Evolutionary conservation across 441 rosid genomes (phyloP).

Genomic region (Gossypium gossypioides): DNA sequence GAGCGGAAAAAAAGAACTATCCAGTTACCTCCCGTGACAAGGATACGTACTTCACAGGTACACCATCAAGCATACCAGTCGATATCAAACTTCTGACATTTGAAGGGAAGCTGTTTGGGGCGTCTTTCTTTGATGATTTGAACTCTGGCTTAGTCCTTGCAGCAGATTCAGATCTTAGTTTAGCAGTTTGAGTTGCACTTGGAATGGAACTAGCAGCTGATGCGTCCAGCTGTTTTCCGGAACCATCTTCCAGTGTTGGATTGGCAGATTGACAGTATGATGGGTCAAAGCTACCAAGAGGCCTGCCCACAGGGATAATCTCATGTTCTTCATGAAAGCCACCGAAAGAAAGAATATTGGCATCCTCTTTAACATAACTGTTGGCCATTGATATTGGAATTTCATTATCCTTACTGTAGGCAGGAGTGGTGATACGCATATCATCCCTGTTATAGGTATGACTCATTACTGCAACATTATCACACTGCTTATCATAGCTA

Average conservation of each 20-base stretch:
- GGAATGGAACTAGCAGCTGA: conserved; percentile 20
- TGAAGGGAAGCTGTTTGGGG: conserved; percentile 62
- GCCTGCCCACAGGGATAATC: conserved; percentile 27
- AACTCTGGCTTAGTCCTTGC: conserved; percentile 42
- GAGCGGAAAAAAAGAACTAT: neutral
- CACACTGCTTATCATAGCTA: conserved; percentile 27
- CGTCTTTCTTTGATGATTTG: conserved; percentile 46
- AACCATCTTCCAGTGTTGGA: conserved; percentile 29
- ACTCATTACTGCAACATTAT: conserved; percentile 38
- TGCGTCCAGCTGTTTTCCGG: conserved; percentile 25
- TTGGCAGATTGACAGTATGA: conserved; percentile 26
- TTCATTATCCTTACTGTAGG: conserved; percentile 28
- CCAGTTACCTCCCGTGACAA: conserved; percentile 54
- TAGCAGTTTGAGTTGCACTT: conserved; percentile 27
- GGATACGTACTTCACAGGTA: conserved; percentile 61
- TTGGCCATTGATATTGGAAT: conserved; percentile 23
- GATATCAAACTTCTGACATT: conserved; percentile 68
- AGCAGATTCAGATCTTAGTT: conserved; percentile 33
- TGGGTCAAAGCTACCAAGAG: conserved; percentile 33
- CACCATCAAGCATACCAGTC: conserved; percentile 64
- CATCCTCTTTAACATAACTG: conserved; percentile 34
- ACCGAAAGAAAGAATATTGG: conserved; percentile 50
- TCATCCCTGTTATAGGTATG: conserved; percentile 39
- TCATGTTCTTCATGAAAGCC: conserved; percentile 48
- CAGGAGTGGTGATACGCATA: conserved; percentile 23